Percentiles rank a stretch among this genome's conserved stretches.
These are phyloP conservation scores for Penicillium sp. DNA, from an alignment of 2,329 filamentous ascomycete genomes.

Conservation along the genomic window DNA sequence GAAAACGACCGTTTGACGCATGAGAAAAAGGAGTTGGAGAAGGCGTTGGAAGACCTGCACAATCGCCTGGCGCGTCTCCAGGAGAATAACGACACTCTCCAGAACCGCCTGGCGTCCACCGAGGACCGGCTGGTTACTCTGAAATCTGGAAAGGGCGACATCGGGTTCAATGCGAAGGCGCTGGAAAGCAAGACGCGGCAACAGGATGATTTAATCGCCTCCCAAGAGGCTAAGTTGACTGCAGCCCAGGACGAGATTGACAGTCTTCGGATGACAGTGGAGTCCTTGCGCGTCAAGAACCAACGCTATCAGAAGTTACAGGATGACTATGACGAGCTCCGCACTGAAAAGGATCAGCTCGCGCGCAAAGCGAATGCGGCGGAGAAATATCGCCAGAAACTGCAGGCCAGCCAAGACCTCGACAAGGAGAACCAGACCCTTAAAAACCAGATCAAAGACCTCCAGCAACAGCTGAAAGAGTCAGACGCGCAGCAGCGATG, in stretches of 20 bases:
- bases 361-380: constrained; percentile 48
- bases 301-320: constrained; percentile 47
- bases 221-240: constrained; percentile 64
- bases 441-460: constrained; percentile 46
- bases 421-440: constrained; percentile 48
- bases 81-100: constrained; percentile 48
- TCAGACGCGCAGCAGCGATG: constrained; percentile 42
- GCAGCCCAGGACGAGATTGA: constrained; percentile 46
- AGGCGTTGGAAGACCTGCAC: constrained; percentile 53
- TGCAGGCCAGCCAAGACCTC: constrained; percentile 48
- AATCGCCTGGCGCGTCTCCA: constrained; percentile 56
- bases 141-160: constrained; percentile 46
- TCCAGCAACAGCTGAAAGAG: constrained; percentile 47
- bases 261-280: constrained; percentile 43
- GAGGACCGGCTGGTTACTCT: constrained; percentile 52
- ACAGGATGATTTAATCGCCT: constrained; percentile 67
- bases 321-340: constrained; percentile 50
- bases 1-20: constrained; percentile 57
- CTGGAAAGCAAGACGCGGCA: constrained; percentile 53
- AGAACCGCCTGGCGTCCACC: constrained; percentile 45
- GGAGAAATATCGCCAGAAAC: constrained; percentile 50
- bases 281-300: constrained; percentile 45
- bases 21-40: constrained; percentile 50
- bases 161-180: constrained; percentile 46
- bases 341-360: constrained; percentile 46